phyloP scores from a whole-genome alignment of 164 flowering plant genomes.

The Sedum album region DNA sequence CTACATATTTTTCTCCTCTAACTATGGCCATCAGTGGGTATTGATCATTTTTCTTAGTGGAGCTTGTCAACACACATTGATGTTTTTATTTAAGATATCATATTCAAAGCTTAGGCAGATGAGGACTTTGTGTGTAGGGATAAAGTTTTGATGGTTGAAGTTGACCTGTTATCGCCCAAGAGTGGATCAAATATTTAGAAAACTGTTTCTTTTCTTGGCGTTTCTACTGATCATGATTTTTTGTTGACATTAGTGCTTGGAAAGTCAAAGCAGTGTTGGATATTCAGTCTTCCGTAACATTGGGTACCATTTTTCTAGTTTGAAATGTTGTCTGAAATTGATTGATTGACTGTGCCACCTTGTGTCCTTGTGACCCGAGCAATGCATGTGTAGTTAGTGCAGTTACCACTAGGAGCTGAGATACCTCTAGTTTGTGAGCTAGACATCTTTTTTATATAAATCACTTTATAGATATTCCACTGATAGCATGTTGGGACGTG shows the following conservation, averaged over 20 bases:
- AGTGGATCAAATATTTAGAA: not conserved
- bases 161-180: not conserved
- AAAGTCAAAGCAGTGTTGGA: not conserved
- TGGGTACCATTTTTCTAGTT: not conserved
- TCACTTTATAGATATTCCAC: not conserved
- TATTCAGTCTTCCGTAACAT: not conserved
- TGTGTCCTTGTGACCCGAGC: not conserved
- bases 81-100: not conserved
- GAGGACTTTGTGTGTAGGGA: not conserved
- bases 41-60: not conserved
- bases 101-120: not conserved
- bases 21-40: not conserved
- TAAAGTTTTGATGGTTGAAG: slow-evolving; percentile 1
- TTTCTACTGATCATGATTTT: not conserved
- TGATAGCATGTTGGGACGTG: not conserved
- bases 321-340: not conserved
- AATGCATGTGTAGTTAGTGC: not conserved
- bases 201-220: not conserved
- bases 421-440: not conserved
- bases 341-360: not conserved
- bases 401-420: not conserved
- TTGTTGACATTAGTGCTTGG: not conserved
- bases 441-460: not conserved
- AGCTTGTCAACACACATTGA: not conserved
- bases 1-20: not conserved